Evolutionary conservation across 108 stramenopile genomes (phyloP), one percentile per base, ranked within the genome.

Genomic region (Skeletonema tropicum): DNA sequence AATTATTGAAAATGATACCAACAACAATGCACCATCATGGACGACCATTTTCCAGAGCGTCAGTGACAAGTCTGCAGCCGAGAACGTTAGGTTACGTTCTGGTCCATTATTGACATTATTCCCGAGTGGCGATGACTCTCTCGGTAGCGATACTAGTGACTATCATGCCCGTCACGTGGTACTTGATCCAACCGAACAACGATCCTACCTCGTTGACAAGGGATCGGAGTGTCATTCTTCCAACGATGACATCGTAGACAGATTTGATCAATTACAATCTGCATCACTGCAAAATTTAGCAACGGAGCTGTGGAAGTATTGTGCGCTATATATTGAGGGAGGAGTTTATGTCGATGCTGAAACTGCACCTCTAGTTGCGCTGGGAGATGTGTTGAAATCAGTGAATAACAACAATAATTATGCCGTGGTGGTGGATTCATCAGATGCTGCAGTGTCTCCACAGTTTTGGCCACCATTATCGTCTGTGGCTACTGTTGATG

Each of bases 251-350:
- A 60, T 26, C 29, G 29, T 77, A 2, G 62, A 38, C 0, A 64
- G 64, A 66, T 82, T 59, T 48, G 80, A 82, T 58, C 30, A 17
- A 10, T 33, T 82, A 0, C 29, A 61, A 14, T 21, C 62, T 21
- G 29, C 76, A 9, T 73, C 45, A 13, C 42, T 62, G 12, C 23
- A 61, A 2, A 80, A 83, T 65, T 68, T 92, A 49, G 89, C 93
- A 11, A 36, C 66, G 36, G 93, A 94, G 82, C 60, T 94, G 2
- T 85, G 84, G 73, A 94, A 94, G 73, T 94, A 86, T 31, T 91
- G 91, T 58, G 87, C 84, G 3, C 60, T 94, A 48, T 75, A 79
- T 45, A 17, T 68, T 17, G 41, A 79, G 25, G 88, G 88, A 0
- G 87, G 89, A 6, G 62, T 87, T 5, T 90, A 87, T 57, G 35